phyloP scores from a whole-genome alignment of 73 alveolate genomes.

The Strombidium stylifer region DNA sequence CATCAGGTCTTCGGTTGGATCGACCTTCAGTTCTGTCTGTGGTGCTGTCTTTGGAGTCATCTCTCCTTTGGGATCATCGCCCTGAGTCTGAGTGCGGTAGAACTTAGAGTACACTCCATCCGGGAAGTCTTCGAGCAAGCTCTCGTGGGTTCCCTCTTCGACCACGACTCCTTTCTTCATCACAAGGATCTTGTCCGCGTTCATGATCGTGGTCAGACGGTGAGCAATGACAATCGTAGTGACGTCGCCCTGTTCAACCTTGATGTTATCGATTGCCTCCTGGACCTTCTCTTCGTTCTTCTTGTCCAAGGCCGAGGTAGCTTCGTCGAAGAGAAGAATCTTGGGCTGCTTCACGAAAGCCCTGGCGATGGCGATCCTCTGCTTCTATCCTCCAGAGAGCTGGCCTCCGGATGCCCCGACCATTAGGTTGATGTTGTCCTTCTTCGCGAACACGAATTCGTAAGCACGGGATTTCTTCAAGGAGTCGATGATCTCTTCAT shows the following conservation, averaged over 20 bases:
- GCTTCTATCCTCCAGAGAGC: constrained; percentile 68
- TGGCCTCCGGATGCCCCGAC: constrained; percentile 56
- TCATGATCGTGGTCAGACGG: constrained; percentile 78
- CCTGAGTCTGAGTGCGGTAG: constrained; percentile 30
- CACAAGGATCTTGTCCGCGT: constrained; percentile 79
- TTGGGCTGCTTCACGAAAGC: constrained; percentile 49
- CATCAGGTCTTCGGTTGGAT: too few relatives aligned
- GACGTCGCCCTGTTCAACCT: constrained; percentile 20
- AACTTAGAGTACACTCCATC: constrained; percentile 51
- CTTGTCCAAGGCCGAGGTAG: constrained; percentile 63
- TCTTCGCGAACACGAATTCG: constrained; percentile 61
- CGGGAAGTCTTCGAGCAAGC: constrained; percentile 46
- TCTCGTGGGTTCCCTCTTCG: constrained; percentile 79
- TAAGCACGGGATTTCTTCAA: constrained; percentile 73
- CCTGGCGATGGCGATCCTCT: constrained; percentile 69
- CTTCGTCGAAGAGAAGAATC: constrained; percentile 50
- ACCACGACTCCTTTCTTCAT: constrained; percentile 67
- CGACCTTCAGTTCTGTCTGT: too few relatives aligned
- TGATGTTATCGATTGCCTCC: constrained; percentile 45
- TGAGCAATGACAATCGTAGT: constrained; percentile 81
- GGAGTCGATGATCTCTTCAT: constrained; percentile 83
- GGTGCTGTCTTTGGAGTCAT: too few relatives aligned
- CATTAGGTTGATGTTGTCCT: constrained; percentile 63
- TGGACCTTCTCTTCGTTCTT: constrained; percentile 52
- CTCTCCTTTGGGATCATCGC: too few relatives aligned